A percentile compares a stretch with the other conserved stretches of the same genome.
phyloP scores from a whole-genome alignment of 1,139 yeast species.

The Sugiyamaella castrensis region DNA sequence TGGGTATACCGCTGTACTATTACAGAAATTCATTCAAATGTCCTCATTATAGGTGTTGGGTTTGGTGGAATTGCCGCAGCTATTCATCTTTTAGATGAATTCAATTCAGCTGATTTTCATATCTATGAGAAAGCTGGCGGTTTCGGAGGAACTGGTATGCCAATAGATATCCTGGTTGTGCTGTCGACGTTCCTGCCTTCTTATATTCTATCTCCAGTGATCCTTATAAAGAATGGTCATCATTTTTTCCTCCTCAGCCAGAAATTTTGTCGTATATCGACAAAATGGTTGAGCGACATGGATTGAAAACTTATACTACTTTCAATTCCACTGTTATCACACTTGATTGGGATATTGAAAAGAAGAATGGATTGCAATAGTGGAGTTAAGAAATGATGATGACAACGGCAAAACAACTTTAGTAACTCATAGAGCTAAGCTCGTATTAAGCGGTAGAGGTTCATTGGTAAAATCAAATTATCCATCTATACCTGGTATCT shows the following conservation, averaged over 20 bases:
- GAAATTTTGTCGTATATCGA: slow-evolving; percentile 29
- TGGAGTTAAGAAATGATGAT: slow-evolving; percentile 12
- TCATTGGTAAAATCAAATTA: slow-evolving; percentile 17
- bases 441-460: slow-evolving; percentile 19
- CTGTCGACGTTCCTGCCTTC: slow-evolving; percentile 31
- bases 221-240: slow-evolving; percentile 31
- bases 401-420: background rate
- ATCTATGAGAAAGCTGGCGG: slow-evolving; percentile 18
- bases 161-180: slow-evolving; percentile 47
- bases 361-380: slow-evolving; percentile 19
- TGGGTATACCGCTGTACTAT: background rate
- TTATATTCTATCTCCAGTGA: slow-evolving; percentile 30
- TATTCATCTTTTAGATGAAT: slow-evolving; percentile 14
- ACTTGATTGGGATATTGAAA: slow-evolving; percentile 23
- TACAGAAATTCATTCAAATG: slow-evolving; percentile 3
- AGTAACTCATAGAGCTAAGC: slow-evolving; percentile 12
- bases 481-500: slow-evolving; percentile 32
- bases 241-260: slow-evolving; percentile 26
- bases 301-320: slow-evolving; percentile 7
- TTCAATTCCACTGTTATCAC: slow-evolving; percentile 23
- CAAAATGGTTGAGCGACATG: slow-evolving; percentile 23
- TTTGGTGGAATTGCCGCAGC: slow-evolving; percentile 24
- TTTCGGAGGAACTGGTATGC: slow-evolving; percentile 56
- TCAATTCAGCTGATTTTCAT: slow-evolving; percentile 19
- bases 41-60: slow-evolving; percentile 22